Conservation (phyloP, 2,329 filamentous ascomycete genomes). For the Calonectria ilicicola region DNA sequence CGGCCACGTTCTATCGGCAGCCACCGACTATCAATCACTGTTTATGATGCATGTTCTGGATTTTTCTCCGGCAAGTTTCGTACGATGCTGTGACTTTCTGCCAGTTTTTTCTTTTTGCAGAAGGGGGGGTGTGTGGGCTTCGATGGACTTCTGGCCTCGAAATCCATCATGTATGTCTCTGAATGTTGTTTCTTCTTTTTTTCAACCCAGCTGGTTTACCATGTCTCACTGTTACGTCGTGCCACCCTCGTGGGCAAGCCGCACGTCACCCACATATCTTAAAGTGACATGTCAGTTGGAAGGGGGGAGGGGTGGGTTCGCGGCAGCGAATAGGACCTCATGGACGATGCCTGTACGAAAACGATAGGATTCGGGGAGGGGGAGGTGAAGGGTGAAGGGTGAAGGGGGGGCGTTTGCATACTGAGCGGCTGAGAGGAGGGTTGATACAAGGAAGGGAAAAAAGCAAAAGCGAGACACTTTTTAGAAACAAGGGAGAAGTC, state of each 20-base stretch:
- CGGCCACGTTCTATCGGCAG: neutral
- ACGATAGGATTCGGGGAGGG: neutral
- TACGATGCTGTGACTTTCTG: neutral
- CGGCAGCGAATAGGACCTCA: neutral
- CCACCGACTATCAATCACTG: conserved; percentile 4
- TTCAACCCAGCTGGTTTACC: neutral
- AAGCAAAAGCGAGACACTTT: conserved; percentile 2
- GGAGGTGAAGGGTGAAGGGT: too few relatives aligned
- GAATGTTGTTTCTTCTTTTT: neutral
- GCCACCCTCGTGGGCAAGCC: conserved; percentile 5
- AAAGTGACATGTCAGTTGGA: conserved; percentile 1
- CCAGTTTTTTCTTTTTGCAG: neutral
- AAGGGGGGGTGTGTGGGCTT: conserved; percentile 4
- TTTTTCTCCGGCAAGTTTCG: neutral
- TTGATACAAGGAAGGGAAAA: neutral
- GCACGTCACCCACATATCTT: conserved; percentile 14
- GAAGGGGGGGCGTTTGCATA: neutral
- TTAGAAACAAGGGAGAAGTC: neutral
- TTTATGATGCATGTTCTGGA: neutral
- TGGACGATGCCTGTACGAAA: neutral
- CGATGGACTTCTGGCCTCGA: neutral
- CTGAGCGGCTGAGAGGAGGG: neutral
- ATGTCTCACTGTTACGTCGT: conserved; percentile 4
- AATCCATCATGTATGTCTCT: neutral
- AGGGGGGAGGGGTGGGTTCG: neutral